phyloP scores from a whole-genome alignment of 495 filamentous ascomycete genomes.

The Talaromyces liani region DNA sequence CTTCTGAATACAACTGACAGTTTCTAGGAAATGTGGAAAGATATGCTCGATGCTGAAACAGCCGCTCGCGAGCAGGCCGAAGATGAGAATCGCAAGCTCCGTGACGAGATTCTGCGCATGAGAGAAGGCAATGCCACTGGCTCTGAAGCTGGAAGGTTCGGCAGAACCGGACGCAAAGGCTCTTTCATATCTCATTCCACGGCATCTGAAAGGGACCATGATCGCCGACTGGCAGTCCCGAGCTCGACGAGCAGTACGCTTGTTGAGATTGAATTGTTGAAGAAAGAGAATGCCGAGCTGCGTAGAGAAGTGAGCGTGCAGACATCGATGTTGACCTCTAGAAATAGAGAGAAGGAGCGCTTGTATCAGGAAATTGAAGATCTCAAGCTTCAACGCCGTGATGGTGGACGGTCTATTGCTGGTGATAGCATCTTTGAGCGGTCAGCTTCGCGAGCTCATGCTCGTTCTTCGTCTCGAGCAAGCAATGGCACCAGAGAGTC shows the following conservation, averaged over 20 bases:
- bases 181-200: conserved; percentile 55
- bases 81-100: conserved; percentile 74
- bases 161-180: conserved; percentile 46
- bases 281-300: conserved; percentile 88
- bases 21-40: conserved; percentile 75
- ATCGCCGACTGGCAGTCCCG: conserved; percentile 40
- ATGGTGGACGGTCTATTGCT: conserved; percentile 54
- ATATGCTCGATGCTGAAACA: conserved; percentile 90
- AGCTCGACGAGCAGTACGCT: conserved; percentile 59
- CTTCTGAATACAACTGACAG: neutral
- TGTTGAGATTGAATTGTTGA: conserved; percentile 70
- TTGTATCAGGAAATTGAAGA: conserved; percentile 97
- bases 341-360: conserved; percentile 89
- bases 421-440: conserved; percentile 90
- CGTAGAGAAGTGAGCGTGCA: conserved; percentile 90
- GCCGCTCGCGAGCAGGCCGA: conserved; percentile 84
- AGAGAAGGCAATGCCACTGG: conserved; percentile 47
- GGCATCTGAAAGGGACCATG: conserved; percentile 44
- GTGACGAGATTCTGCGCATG: conserved; percentile 74
- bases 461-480: conserved; percentile 60
- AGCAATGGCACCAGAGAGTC: conserved; percentile 67
- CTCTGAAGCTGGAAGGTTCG: conserved; percentile 19
- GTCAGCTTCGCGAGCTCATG: conserved; percentile 78
- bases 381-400: conserved; percentile 77
- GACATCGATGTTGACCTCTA: conserved; percentile 93